Base-by-base conservation (phyloP, 2,329 filamentous ascomycete genomes). In the Emericellopsis atlantica region DNA sequence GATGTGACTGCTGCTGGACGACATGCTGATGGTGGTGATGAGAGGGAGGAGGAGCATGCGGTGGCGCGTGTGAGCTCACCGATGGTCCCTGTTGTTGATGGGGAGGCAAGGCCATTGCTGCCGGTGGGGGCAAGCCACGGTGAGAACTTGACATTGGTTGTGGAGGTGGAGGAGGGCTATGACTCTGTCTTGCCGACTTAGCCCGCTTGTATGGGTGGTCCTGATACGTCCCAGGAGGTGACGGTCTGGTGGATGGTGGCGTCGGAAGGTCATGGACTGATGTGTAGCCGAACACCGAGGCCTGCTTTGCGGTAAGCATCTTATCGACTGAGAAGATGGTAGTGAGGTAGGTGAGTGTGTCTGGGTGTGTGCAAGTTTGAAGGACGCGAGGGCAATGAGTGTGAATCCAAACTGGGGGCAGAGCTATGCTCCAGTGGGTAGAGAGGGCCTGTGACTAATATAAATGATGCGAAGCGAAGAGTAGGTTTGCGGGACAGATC, bases 61-160 rank as follows among this genome's bases (percentile, higher is more conserved):
- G 49, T 51, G 40, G 49, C 49, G 21, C 50, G 41, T 15, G 51
- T 40, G 16, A 54, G n/a, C n/a, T 21, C n/a, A 9, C 32, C 5
- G 44, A 43, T 29, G 39, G 44, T 16, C 40, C 43, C 16, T 38
- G 42, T 32, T 39, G 45, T 40, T 37, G 59, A 48, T 69, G 66
- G 38, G 61, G 70, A 46, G 76, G 66, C 49, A 81, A 61, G 51
- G 72, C 69, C 72, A 82, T 75, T 57, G 74, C 74, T 52, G 76
- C 73, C 61, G 81, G 79, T 43, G 75, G 74, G 57, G 81, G 81
- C 65, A 85, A 64, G 52, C 76, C 76, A 61, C 80, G 76, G 60
- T 81, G 79, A 59, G 78, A 72, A 54, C 72, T 74, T 54, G 80
- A 79, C 81, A 85, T 85, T 59, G 64, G 64, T 64, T 72, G 66